Evolutionary conservation across 345 rosid species (phyloP), one percentile per base, ranked within the genome.

Genomic region (Euphorbia lathyris): DNA sequence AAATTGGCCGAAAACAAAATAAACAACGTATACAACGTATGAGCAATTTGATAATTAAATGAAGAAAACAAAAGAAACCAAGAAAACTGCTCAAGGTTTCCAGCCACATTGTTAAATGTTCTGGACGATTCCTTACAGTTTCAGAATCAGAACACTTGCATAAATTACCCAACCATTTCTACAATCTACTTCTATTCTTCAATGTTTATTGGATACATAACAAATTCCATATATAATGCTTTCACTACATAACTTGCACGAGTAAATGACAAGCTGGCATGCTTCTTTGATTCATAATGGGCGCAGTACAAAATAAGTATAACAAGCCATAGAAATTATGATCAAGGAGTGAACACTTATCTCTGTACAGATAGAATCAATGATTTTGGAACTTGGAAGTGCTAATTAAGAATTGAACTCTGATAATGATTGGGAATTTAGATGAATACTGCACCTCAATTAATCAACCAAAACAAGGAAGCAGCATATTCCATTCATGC

Each of bases 381-480:
- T 38, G 53, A 27, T 57, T 23, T 30, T 5, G 19, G 56, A n/a
- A 30, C n/a, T 30, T 9, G 19, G 57, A n/a, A 47, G 27, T n/a
- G 30, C 32, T 38, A 36, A 36, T 51, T 51, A 51, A 30, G 48
- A 47, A 60, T 50, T 40, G 27, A 52, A 5, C 42, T 23, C 42
- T 23, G 68, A 25, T 53, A 29, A 14, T 1, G 4, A 45, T 45
- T 8, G 20, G 43, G 38, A 53, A 63, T 25, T 42, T 55, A n/a
- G 68, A 53, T 20, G 30, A 10, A 45, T 12, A n/a, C 10, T 14
- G 6, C 56, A 14, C 13, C 53, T 4, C 26, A 11, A 42, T 27
- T 42, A 7, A 58, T 32, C 56, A 43, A 40, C 19, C 34, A 42
- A 32, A 42, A 71, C 63, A 42, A 71, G 68, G 38, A 26, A 43